Evolutionary conservation across 1,284 basidiomycete genomes (phyloP).

Genomic region (Cutaneotrichosporon sp.): DNA sequence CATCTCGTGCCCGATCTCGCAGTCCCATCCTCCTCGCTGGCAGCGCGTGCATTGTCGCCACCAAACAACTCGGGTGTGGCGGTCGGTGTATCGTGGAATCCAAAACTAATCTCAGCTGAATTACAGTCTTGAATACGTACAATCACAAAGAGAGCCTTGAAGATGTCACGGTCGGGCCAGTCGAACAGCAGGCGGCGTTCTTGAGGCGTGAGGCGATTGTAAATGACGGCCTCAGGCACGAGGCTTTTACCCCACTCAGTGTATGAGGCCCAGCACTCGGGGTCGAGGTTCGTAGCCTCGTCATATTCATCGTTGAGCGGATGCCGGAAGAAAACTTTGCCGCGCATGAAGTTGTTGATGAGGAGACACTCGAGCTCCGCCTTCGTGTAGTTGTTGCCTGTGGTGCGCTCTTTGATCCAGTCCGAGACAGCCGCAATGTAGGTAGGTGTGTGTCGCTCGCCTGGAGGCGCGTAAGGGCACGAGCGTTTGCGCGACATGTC

Average conservation of each 20-base stretch:
- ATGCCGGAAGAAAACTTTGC: not conserved
- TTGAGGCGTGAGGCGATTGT: not conserved
- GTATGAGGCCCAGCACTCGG: not conserved
- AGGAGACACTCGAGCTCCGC: not conserved
- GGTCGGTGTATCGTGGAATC: not conserved
- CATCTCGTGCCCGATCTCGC: not conserved
- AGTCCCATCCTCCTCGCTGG: not conserved
- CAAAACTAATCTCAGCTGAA: not conserved
- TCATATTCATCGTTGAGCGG: not conserved
- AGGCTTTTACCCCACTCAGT: not conserved
- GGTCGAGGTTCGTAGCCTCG: not conserved
- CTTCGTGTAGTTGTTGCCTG: not conserved
- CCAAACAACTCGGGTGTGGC: not conserved
- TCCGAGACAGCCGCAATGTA: not conserved
- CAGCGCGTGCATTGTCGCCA: not conserved
- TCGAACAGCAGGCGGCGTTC: not conserved
- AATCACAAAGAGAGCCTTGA: not conserved
- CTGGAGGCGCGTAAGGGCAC: not conserved
- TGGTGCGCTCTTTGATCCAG: not conserved
- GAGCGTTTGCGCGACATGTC: not conserved
- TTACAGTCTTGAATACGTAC: not conserved
- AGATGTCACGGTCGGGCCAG: not conserved
- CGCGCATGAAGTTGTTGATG: not conserved
- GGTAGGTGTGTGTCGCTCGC: not conserved
- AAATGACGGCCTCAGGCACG: not conserved